Base-by-base conservation (phyloP, 441 rosid genomes). In the Raphanus hybrid region DNA sequence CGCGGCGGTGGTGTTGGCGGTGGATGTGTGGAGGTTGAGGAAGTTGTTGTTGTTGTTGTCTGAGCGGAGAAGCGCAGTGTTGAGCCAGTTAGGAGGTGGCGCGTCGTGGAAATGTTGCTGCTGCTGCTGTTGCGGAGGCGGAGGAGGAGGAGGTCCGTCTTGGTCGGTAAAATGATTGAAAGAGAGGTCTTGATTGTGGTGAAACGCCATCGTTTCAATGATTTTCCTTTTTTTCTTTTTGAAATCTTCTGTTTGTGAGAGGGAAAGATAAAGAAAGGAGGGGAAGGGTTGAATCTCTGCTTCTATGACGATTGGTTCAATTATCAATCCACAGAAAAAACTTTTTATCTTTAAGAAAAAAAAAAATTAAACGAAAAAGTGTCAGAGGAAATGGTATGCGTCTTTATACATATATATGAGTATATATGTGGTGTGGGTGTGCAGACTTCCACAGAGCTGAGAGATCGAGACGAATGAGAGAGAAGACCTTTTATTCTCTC, bases 11-110 rank as follows among this genome's bases (percentile, higher is more conserved):
- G 84, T 72, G 0, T 71, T 78, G 57, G 80, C 71, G 52, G 82
- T 74, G 3, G 84, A 23, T 34, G 93, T 87, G 72, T 90, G 96
- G 10, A 93, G 94, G 85, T 91, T 91, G 15, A 94, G 84, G 76
- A 92, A 90, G 73, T 89, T 23, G 26, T 23, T 39, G 43, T 39
- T 89, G 43, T 88, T 86, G 73, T 85, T 90, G 35, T 15, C 58
- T 2, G 91, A 48, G 29, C 97, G 92, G 69, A 92, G 94, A 69
- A 90, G 92, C 16, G 99, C 98, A 1, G 86, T 73, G 94, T 90
- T 93, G 3, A 96, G 87, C 99, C 98, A 94, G 67, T 84, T 93
- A 10, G 97, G 97, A 35, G 86, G 88, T 20, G 84, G 16, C 0
- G 82, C 78, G 79, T 84, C 92, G 15, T 81, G 75, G 52, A 84